Evolutionary conservation across 2,329 filamentous ascomycete species (phyloP), one percentile per base, ranked within the genome.

Genomic region (Camptophora hylomeconis): DNA sequence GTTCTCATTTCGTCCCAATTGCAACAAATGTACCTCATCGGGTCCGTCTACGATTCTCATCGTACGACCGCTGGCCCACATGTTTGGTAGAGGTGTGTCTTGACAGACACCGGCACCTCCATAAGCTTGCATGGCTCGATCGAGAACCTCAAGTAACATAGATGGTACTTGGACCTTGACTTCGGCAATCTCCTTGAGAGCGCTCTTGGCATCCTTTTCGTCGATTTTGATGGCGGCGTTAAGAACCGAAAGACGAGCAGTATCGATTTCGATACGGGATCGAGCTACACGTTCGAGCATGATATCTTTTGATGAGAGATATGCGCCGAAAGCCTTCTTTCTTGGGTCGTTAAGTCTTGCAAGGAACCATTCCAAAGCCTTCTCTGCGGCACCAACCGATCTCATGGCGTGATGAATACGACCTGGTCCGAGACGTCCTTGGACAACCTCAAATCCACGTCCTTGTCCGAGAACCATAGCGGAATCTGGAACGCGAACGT

Each of bases 371-470:
- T 95, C 87, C 14, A 98, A 71, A 1, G 86, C 89, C 42, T 76
- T 73, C 58, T 98, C 89, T 11, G 89, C 77, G 29, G 83, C 79
- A 30, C 89, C 89, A 50, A 98, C 89, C 36, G 75, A 77, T 41
- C 89, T 76, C 89, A 98, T 98, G 36, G 84, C 83, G 61, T 98
- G 89, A 62, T 98, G 89, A 52, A 98, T 95, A 34, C 89, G 80
- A 18, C 89, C 89, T 2, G 89, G 89, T 1, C 89, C 89, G 14
- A 98, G 76, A 45, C 89, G 82, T 33, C 89, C 89, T 56, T 98
- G 89, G 50, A 98, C 94, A 51, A 98, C 93, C 58, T 98, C 89
- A 54, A 98, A 98, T 12, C 89, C 89, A 39, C 82, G 75, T 41
- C 89, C 89, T 54, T 89, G 82, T 36, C 89, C 87, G 3, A 98